Conservation (phyloP, 192 early-diverging fungal species). For the Gonapodya prolifera region DNA sequence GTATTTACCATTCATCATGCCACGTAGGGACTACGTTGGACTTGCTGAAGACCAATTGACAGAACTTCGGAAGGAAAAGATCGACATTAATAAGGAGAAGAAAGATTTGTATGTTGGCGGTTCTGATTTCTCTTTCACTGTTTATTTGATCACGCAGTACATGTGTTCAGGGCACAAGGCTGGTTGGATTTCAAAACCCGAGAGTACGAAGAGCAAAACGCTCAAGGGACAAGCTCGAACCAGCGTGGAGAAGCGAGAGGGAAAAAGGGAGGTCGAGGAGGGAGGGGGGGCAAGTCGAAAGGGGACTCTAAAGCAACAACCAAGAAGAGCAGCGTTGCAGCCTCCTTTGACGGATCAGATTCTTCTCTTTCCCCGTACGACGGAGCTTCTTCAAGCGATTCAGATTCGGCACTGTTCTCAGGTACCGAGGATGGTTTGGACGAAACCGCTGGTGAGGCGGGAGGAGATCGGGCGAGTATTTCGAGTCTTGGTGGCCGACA, state of each 20-base stretch:
- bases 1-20: neutral
- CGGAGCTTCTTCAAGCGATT: neutral
- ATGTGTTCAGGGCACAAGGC: neutral
- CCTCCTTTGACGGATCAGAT: neutral
- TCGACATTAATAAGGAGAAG: conserved; percentile 53
- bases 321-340: neutral
- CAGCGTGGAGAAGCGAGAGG: neutral
- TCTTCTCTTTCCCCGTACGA: neutral
- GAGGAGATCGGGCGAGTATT: neutral
- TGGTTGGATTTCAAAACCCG: neutral
- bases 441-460: neutral
- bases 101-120: conserved; percentile 42
- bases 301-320: neutral
- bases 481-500: neutral
- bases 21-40: conserved; percentile 49
- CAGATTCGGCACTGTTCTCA: neutral
- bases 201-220: neutral
- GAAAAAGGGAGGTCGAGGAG: neutral
- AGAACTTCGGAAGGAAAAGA: conserved; percentile 60
- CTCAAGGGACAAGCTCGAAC: neutral
- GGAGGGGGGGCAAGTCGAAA: neutral
- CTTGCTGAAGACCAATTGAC: conserved; percentile 52
- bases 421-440: neutral
- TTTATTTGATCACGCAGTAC: neutral
- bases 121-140: neutral